A percentile compares a stretch with the other conserved stretches of the same genome.
Conservation (phyloP, 75 land plant genomes). For the Cunninghamia lanceolata region DNA sequence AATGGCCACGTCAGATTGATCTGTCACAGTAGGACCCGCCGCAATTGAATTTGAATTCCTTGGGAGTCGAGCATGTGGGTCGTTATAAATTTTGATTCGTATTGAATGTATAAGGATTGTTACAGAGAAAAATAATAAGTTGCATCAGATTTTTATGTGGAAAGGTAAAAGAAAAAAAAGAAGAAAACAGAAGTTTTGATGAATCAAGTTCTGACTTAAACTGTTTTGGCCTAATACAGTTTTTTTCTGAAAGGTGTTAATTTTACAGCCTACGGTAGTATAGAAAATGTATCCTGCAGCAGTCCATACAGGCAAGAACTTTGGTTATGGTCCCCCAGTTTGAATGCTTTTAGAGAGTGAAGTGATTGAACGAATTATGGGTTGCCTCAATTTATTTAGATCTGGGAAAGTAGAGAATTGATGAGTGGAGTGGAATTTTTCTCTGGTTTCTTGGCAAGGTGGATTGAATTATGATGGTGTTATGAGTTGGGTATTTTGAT, state of each 20-base stretch:
- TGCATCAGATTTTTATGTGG: no score
- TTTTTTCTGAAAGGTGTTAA: neutral
- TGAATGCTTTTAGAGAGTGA: slow-evolving; percentile 5
- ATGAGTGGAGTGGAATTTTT: neutral
- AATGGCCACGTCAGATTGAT: neutral
- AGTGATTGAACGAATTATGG: neutral
- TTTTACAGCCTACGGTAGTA: neutral
- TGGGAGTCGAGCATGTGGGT: neutral
- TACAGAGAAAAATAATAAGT: neutral
- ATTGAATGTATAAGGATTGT: neutral
- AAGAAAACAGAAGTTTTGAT: neutral
- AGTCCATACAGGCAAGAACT: neutral
- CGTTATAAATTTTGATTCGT: neutral
- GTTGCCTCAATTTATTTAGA: neutral
- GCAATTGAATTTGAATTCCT: neutral
- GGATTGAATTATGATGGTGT: slow-evolving; percentile 2
- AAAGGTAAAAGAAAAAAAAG: neutral
- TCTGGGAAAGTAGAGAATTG: neutral
- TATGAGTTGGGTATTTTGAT: slow-evolving; percentile 1
- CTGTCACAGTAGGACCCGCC: neutral
- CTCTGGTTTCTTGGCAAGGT: neutral
- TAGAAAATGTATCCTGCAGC: neutral
- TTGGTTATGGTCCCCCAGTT: neutral
- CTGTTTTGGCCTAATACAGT: neutral
- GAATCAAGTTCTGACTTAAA: neutral